Percentiles rank a stretch among this genome's conserved stretches.
These are phyloP conservation scores for Entonaema liquescens DNA, from an alignment of 495 filamentous ascomycete genomes.

Conservation along the genomic window DNA sequence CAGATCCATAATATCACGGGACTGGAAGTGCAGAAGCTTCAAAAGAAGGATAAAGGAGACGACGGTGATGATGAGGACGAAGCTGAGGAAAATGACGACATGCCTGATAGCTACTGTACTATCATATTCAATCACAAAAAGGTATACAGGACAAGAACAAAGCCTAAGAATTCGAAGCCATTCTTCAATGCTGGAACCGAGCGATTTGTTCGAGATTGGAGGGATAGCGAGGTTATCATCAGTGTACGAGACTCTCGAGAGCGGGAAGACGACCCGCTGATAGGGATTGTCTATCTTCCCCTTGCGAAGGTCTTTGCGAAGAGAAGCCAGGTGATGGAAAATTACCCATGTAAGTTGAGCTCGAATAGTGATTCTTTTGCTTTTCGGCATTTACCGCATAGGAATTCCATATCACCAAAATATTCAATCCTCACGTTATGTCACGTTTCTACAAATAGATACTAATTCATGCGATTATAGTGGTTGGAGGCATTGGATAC, in stretches of 20 bases:
- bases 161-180: conserved; percentile 78
- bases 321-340: conserved; percentile 67
- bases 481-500: conserved; percentile 72
- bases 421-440: background rate
- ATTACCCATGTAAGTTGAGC: conserved; percentile 60
- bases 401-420: background rate
- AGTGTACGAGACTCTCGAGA: conserved; percentile 70
- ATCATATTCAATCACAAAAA: conserved; percentile 76
- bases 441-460: background rate
- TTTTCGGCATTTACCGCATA: background rate
- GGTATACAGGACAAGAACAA: conserved; percentile 74
- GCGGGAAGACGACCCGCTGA: conserved; percentile 70
- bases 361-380: conserved; percentile 32
- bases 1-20: conserved; percentile 79
- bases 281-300: conserved; percentile 73
- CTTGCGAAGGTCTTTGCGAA: conserved; percentile 64
- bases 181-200: conserved; percentile 84
- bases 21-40: conserved; percentile 64
- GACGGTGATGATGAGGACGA: conserved; percentile 61
- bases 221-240: conserved; percentile 68
- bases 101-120: conserved; percentile 73
- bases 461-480: conserved; percentile 19
- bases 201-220: conserved; percentile 73
- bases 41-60: conserved; percentile 53
- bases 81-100: conserved; percentile 65